These are phyloP conservation scores for Nakataea oryzae DNA, from an alignment of 2,329 filamentous ascomycete genomes.

Conservation along the genomic window DNA sequence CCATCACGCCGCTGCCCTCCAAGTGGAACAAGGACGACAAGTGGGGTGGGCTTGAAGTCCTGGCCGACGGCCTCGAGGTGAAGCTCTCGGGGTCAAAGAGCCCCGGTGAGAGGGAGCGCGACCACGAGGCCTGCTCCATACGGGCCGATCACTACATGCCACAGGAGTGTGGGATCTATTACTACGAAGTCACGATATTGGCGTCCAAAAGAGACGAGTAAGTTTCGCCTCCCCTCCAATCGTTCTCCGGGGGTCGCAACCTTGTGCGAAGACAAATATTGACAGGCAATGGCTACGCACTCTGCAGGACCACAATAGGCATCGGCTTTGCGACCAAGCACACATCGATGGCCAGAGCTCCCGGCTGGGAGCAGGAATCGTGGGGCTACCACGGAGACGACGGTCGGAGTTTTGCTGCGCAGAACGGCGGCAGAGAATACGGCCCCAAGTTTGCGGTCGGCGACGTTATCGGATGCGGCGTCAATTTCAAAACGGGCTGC, in stretches of 20 bases:
- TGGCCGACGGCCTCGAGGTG: conserved; percentile 59
- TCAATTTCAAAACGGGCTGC: conserved; percentile 53
- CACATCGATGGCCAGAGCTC: conserved; percentile 42
- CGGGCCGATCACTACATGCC: conserved; percentile 83
- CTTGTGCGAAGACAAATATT: background rate
- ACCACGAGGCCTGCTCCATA: conserved; percentile 71
- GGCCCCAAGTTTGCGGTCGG: conserved; percentile 42
- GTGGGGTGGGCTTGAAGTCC: conserved; percentile 60
- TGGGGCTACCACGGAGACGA: conserved; percentile 64
- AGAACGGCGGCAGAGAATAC: conserved; percentile 46
- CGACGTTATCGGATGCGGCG: conserved; percentile 54
- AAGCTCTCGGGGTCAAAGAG: conserved; percentile 40
- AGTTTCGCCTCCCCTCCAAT: conserved; percentile 16
- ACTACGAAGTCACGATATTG: conserved; percentile 62
- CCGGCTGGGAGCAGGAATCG: conserved; percentile 58
- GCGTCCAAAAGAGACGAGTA: conserved; percentile 45
- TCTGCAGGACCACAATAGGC: conserved; percentile 47
- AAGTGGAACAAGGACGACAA: conserved; percentile 77
- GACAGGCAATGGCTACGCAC: background rate
- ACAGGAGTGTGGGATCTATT: conserved; percentile 83
- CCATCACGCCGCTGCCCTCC: conserved; percentile 60
- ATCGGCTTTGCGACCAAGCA: conserved; percentile 50
- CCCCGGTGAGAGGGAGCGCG: conserved; percentile 30
- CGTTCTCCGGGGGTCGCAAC: background rate
- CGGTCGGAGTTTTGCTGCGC: conserved; percentile 47